Evolutionary conservation across 768 basidiomycete species (phyloP), one percentile per base, ranked within the genome.

Genomic region (Collybia mongolica): DNA sequence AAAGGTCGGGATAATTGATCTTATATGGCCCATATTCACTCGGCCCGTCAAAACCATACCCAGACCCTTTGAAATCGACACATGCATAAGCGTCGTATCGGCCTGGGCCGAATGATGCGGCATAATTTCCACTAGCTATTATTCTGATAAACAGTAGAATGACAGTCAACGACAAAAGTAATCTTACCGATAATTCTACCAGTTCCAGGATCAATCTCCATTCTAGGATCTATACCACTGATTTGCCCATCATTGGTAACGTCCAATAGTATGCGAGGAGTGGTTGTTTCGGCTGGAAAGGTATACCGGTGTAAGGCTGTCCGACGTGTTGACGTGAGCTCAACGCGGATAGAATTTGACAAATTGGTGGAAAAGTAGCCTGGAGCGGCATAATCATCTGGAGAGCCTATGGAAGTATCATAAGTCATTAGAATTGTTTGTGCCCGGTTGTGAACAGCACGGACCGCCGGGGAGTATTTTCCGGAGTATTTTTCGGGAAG

Each of bases 301-400:
- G 79, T 80, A 46, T 79, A 81, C 45, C 82, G 73, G 56, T 85
- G 84, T 6, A 86, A 61, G 6, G 81, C 82, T 2, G 81, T 74
- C 32, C 82, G 72, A 2, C 81, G 73, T 3, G 82, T 83, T 7
- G 82, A 70, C 2, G 83, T 83, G 0, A 85, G 67, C 49, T 84
- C 81, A 7, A 81, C 82, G 8, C 75, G 77, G 23, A 84, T 75
- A 12, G 68, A 72, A 19, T 76, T 83, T 1, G 80, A 77, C 78
- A 84, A 65, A 55, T 83, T 83, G 2, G 80, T 77, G 0, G 82
- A 74, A 59, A 86, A 86, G 60, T 84, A 86, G 38, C 84, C 84
- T 0, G 83, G 84, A 18, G 80, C 78, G 3, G 83, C 81, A 50
- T 70, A 73, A 55, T 86, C 83, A 51, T 84, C 82, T 5, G 82